These are phyloP conservation scores for Vaucheria bursata DNA, from an alignment of 352 stramenopile genomes.

Conservation along the genomic window DNA sequence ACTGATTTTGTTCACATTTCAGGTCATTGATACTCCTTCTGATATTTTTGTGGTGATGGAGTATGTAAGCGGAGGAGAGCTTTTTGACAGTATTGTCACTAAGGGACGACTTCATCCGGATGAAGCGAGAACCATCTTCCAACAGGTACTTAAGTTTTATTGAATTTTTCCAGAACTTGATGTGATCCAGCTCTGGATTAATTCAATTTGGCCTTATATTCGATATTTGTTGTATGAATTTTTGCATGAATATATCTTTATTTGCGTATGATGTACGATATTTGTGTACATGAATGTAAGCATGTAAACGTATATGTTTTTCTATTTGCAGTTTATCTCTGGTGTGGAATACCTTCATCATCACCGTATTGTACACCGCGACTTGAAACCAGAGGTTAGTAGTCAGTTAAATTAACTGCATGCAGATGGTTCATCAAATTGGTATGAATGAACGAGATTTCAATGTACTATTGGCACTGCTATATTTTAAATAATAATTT, in stretches of 20 bases:
- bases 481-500: too few species aligned
- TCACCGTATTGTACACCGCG: conserved; percentile 93
- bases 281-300: conserved; percentile 4
- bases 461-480: too few species aligned
- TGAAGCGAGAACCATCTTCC: conserved; percentile 97
- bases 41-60: conserved; percentile 88
- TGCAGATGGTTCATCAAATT: too few species aligned
- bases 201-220: too few species aligned
- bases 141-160: conserved; percentile 91
- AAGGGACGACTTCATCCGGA: conserved; percentile 86
- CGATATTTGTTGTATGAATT: too few species aligned
- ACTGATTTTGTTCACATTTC: neutral
- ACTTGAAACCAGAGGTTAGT: conserved; percentile 51
- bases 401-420: neutral
- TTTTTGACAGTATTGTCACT: conserved; percentile 99
- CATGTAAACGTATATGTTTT: conserved; percentile 93
- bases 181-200: too few species aligned
- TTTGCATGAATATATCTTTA: neutral
- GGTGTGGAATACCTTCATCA: conserved; percentile 99
- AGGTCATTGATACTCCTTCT: conserved; percentile 95
- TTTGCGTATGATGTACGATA: neutral
- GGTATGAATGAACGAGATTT: too few species aligned
- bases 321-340: conserved; percentile 88
- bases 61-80: conserved; percentile 74
- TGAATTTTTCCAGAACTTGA: too few species aligned